phyloP scores from a whole-genome alignment of 495 filamentous ascomycete species.

The Talaromyces thailandensis region DNA sequence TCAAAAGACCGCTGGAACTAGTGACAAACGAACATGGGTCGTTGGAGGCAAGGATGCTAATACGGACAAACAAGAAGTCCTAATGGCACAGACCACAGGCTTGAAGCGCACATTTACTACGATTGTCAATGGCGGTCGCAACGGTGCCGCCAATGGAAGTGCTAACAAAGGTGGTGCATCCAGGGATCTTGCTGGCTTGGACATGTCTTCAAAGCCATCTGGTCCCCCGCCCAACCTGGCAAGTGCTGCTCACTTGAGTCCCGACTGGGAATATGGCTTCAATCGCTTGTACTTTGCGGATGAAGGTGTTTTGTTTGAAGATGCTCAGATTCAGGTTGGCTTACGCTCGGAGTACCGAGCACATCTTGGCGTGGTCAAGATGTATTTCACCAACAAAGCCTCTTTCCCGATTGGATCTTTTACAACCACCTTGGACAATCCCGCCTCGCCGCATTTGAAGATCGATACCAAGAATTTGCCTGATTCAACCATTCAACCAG shows the following conservation, averaged over 20 bases:
- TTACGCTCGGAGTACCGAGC: conserved; percentile 88
- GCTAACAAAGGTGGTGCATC: conserved; percentile 30
- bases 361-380: conserved; percentile 87
- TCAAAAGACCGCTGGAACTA: conserved; percentile 82
- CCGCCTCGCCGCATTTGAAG: conserved; percentile 57
- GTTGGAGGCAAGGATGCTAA: conserved; percentile 93
- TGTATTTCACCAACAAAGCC: conserved; percentile 93
- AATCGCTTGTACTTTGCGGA: conserved; percentile 67
- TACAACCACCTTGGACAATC: conserved; percentile 88
- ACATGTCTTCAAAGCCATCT: conserved; percentile 54
- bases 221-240: conserved; percentile 73
- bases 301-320: conserved; percentile 90
- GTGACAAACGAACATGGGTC: conserved; percentile 93
- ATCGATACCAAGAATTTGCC: conserved; percentile 82
- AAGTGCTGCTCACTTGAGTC: conserved; percentile 82
- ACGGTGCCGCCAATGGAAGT: conserved; percentile 43
- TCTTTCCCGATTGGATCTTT: conserved; percentile 75
- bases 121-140: conserved; percentile 44
- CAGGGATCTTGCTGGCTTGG: conserved; percentile 69
- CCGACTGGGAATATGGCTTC: conserved; percentile 91
- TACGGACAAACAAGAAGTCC: conserved; percentile 67
- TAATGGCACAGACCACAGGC: conserved; percentile 70
- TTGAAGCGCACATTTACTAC: conserved; percentile 76
- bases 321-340: conserved; percentile 88
- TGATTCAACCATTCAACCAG: conserved; percentile 67